A percentile compares a stretch with the other conserved stretches of the same genome.
phyloP scores from a whole-genome alignment of 1,284 basidiomycete genomes.

The Sanghuangporus baumii region DNA sequence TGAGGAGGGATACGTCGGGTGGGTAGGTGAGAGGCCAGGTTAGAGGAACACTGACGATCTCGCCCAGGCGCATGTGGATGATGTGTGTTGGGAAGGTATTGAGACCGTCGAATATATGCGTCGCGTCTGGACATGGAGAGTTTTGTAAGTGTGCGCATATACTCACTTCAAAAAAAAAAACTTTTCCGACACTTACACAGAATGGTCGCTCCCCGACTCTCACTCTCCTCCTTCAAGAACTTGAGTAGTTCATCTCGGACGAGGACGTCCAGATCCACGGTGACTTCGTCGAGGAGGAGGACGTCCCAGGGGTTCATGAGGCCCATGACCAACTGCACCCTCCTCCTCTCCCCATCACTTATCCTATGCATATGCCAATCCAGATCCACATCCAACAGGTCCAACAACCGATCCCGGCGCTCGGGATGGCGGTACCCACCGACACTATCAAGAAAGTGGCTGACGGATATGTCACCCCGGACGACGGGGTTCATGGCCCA shows the following conservation, averaged over 20 bases:
- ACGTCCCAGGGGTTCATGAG: conserved; percentile 96
- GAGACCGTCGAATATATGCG: conserved; percentile 93
- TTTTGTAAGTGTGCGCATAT: neutral
- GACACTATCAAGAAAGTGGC: conserved; percentile 89
- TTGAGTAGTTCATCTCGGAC: conserved; percentile 88
- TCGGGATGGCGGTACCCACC: conserved; percentile 94
- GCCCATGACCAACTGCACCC: conserved; percentile 95
- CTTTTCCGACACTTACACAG: conserved; percentile 63
- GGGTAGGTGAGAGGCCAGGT: conserved; percentile 45
- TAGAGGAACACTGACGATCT: conserved; percentile 59
- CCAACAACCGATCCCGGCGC: conserved; percentile 79
- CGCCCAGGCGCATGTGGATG: conserved; percentile 82
- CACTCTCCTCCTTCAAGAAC: conserved; percentile 85
- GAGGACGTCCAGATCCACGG: conserved; percentile 97
- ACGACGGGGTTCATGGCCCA: conserved; percentile 98
- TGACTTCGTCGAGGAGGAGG: conserved; percentile 93
- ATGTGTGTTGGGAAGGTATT: conserved; percentile 85
- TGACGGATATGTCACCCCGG: conserved; percentile 83
- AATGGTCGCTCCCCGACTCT: conserved; percentile 80
- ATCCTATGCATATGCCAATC: conserved; percentile 93
- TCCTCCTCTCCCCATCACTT: conserved; percentile 91
- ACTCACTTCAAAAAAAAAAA: conserved; percentile 6
- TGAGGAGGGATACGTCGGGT: conserved; percentile 1
- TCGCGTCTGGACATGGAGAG: conserved; percentile 60
- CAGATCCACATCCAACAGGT: conserved; percentile 92